These are phyloP conservation scores for Rhinocladiella similis DNA, from an alignment of 2,329 filamentous ascomycete species.

Conservation along the genomic window DNA sequence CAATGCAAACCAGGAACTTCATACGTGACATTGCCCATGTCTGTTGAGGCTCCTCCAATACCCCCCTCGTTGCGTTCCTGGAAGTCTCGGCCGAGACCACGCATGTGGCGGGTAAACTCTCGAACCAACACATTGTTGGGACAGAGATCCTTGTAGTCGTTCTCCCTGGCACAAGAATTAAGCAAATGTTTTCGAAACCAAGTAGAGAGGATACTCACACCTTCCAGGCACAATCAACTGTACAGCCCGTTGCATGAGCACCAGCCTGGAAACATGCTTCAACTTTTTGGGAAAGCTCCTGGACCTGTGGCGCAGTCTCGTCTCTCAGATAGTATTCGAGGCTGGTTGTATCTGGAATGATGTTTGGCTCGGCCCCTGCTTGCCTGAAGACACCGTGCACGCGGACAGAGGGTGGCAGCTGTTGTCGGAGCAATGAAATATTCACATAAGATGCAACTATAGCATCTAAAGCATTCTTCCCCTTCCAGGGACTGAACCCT, in stretches of 20 bases:
- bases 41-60: constrained; percentile 42
- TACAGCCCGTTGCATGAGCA: constrained; percentile 38
- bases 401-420: constrained; percentile 54
- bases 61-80: too few species aligned
- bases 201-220: neutral
- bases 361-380: constrained; percentile 56
- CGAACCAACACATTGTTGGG: too few species aligned
- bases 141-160: too few species aligned
- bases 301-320: constrained; percentile 44
- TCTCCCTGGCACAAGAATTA: too few species aligned
- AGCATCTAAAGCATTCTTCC: constrained; percentile 61
- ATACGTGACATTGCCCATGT: constrained; percentile 56
- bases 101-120: constrained; percentile 40
- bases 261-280: constrained; percentile 39
- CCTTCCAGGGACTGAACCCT: constrained; percentile 58
- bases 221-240: constrained; percentile 29
- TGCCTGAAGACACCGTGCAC: constrained; percentile 57
- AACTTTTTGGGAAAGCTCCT: constrained; percentile 32
- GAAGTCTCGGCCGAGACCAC: constrained; percentile 22
- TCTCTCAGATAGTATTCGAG: constrained; percentile 49
- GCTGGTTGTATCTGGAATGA: constrained; percentile 55
- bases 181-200: too few species aligned
- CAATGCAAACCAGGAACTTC: constrained; percentile 51
- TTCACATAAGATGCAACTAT: constrained; percentile 48
- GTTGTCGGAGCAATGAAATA: constrained; percentile 56